Base-by-base conservation (phyloP, 352 stramenopile species). In the Phytophthora crassamura region DNA sequence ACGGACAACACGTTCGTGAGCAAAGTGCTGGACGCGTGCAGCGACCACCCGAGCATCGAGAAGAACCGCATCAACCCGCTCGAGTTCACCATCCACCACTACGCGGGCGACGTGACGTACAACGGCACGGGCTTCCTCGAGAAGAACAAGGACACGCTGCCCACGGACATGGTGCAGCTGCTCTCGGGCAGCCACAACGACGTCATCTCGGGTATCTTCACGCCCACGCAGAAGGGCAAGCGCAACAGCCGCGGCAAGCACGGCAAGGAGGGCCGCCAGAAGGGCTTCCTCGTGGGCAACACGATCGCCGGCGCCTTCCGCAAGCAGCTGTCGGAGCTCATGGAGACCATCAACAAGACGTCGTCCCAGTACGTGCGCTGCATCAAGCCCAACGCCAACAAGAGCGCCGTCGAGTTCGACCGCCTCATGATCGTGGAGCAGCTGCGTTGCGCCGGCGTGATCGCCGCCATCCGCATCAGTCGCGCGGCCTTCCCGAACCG, bases 381-480 rank as follows among this genome's bases (percentile, higher is more conserved):
- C 59, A 96, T 97, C 82, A 97, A 97, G 69, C 90, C 97, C 9
- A 97, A 97, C 59, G 81, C 82, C 16, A 91, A 93, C 79, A 95
- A 96, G 73, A 90, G 80, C 34, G 78, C 86, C 5, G 59, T 71
- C 12, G 80, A 93, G 67, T 96, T 95, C 47, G 82, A 99, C 54
- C 80, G 86, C 12, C 52, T 75, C 30, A 91, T 93, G 86, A 94
- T 97, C 66, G 84, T 96, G 35, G 88, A 96, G 60, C 88, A 97
- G 67, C 77, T 97, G 15, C 85, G 89, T 34, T 96, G 88, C 51
- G 89, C 89, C n/a, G 89, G 88, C 75, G 89, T 97, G 57, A 94
- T 97, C 56, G 89, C 90, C 30, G 89, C 89, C 2, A 96, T 97
- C 60, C 88, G 89, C 25, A 96, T 97, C 52, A 94, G 83, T 78